Evolutionary conservation across 2,329 filamentous ascomycete genomes (phyloP).

Genomic region (Cercospora nicotianae): DNA sequence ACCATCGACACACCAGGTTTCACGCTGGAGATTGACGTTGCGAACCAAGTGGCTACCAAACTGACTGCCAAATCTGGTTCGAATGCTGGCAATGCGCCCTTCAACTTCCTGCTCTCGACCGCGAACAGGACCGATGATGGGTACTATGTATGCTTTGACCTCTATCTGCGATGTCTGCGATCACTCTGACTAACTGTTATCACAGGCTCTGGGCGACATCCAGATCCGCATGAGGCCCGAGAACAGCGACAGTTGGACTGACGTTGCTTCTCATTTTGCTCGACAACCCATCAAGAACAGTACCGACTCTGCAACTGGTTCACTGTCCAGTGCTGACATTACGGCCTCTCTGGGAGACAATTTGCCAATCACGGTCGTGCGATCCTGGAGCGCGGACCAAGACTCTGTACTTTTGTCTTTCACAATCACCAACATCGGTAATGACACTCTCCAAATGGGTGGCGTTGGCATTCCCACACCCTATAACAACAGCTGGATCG

Average conservation of each 20-base stretch:
- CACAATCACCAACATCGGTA: neutral
- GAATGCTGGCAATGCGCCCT: neutral
- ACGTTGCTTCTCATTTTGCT: neutral
- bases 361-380: neutral
- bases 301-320: neutral
- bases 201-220: neutral
- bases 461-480: neutral
- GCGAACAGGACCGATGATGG: neutral
- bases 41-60: neutral
- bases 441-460: neutral
- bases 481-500: neutral
- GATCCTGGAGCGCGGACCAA: neutral
- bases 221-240: neutral
- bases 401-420: neutral
- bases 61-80: neutral
- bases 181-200: neutral
- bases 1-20: neutral
- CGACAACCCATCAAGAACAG: neutral
- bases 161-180: neutral
- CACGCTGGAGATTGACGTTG: neutral
- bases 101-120: neutral
- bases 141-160: neutral
- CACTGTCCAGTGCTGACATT: neutral
- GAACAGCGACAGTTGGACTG: neutral
- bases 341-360: neutral